Evolutionary conservation across 352 stramenopile genomes (phyloP), one percentile per base, ranked within the genome.

Genomic region (Pythium chondricola): DNA sequence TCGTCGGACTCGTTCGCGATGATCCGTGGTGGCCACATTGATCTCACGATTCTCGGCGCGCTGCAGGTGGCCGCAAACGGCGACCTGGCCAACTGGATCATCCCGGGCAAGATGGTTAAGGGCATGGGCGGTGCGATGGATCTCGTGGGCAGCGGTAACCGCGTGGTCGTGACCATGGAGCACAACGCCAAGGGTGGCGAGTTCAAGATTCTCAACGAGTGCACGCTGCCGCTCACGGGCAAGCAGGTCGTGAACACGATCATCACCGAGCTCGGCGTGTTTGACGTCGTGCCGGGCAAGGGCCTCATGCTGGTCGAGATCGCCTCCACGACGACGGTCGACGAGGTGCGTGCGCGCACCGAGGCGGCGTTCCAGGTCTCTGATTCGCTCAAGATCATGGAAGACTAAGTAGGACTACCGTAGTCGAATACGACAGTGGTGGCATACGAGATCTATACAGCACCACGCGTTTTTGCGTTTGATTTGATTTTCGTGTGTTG

Each of bases 121-220:
- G 95, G 93, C 54, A 98, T 98, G 95, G 95, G 95, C 20, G 95
- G 95, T 46, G 95, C 95, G 9, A 98, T 98, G 95, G 95, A 98
- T 66, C 73, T 98, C 21, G 94, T 98, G 9, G 89, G 84, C 20
- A 89, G 77, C 21, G 88, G 85, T 24, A 96, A 95, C 47, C 77
- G 85, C 43, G 93, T 98, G 4, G 88, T 98, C 29, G 92, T 98
- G 10, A 98, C 95, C 6, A 98, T 98, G 95, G 93, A 98, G 50
- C 95, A 98, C 66, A 96, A 89, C 30, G 85, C 90, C 21, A 98
- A 98, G 71, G 79, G 87, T 53, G 93, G 92, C 6, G 81, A 71
- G 29, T 91, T 85, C 48, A 98, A 98, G 70, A 97, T 98, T 58
- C 65, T 98, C 43, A 83, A 97, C 29, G 52, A 74, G 41, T 98